phyloP scores from a whole-genome alignment of 192 early-diverging fungal genomes.

The Pecoramyces ruminantium region DNA sequence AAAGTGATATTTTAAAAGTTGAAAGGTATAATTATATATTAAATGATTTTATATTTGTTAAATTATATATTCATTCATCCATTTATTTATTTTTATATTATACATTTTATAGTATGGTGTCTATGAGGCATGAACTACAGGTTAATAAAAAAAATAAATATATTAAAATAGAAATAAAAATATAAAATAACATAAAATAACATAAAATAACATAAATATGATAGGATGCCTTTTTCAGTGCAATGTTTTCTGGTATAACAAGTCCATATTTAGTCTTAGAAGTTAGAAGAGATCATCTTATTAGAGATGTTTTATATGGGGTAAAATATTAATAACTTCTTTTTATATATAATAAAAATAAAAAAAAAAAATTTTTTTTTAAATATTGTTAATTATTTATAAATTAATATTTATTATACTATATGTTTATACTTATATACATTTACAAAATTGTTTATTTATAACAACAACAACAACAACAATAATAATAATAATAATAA shows the following conservation, averaged over 20 bases:
- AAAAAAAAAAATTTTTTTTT: no score
- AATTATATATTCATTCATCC: constrained; percentile 10
- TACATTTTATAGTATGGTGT: constrained; percentile 14
- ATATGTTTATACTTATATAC: constrained; percentile 36
- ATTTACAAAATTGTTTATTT: constrained; percentile 8
- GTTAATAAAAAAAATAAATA: not conserved
- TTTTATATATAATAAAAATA: no score
- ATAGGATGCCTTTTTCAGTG: constrained; percentile 59
- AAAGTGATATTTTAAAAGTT: constrained; percentile 53
- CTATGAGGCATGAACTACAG: constrained; percentile 1
- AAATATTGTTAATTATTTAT: no score
- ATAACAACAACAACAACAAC: constrained; percentile 18
- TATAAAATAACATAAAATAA: constrained; percentile 32
- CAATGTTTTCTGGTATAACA: constrained; percentile 55
- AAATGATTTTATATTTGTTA: not conserved
- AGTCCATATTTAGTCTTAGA: constrained; percentile 56
- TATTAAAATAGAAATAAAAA: constrained; percentile 1
- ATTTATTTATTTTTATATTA: constrained; percentile 58
- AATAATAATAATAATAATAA: constrained; percentile 44
- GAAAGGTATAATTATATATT: constrained; percentile 48
- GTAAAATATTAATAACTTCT: constrained; percentile 43
- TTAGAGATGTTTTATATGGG: constrained; percentile 44
- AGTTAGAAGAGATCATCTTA: constrained; percentile 50
- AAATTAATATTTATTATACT: constrained; percentile 22
- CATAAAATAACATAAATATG: constrained; percentile 1